Percentiles rank a stretch among this genome's conserved stretches.
Conservation (phyloP, 2,329 filamentous ascomycete species). For the Periconia sp. region DNA sequence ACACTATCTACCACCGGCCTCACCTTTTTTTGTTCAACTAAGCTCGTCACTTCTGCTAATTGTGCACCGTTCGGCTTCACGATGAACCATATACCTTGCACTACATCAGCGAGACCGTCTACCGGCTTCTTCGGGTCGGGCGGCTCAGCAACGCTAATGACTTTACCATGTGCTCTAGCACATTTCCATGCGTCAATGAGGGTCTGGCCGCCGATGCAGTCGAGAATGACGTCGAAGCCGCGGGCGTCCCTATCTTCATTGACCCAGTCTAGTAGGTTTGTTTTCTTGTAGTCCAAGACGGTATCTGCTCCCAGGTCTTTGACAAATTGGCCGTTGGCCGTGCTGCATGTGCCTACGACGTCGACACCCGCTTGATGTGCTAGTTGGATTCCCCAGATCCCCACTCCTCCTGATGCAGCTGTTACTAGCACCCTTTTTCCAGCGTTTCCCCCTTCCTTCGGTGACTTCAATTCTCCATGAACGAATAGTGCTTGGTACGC, state of each 20-base stretch:
- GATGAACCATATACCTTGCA: conserved; percentile 51
- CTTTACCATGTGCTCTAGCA: conserved; percentile 43
- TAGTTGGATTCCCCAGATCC: conserved; percentile 53
- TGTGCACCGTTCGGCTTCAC: conserved; percentile 47
- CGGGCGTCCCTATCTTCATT: conserved; percentile 21
- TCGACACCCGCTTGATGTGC: conserved; percentile 45
- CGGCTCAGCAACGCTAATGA: conserved; percentile 51
- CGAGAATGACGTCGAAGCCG: conserved; percentile 53
- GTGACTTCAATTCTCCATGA: conserved; percentile 14
- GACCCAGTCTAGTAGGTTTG: conserved; percentile 42
- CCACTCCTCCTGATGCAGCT: conserved; percentile 53
- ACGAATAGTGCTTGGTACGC: conserved; percentile 52
- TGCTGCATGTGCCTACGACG: conserved; percentile 50
- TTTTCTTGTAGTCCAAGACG: conserved; percentile 49
- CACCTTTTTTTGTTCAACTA: conserved; percentile 48
- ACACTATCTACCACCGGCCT: conserved; percentile 50
- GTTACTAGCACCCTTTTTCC: conserved; percentile 52
- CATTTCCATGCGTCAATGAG: conserved; percentile 52
- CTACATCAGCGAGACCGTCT: conserved; percentile 29
- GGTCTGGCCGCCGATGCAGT: conserved; percentile 51
- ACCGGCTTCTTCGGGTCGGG: conserved; percentile 36
- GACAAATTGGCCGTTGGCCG: conserved; percentile 49
- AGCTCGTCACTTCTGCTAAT: conserved; percentile 44
- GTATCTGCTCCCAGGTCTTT: conserved; percentile 48
- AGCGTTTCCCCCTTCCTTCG: conserved; percentile 5